Evolutionary conservation across 495 filamentous ascomycete species (phyloP).

Genomic region (Achaetomiella virescens): DNA sequence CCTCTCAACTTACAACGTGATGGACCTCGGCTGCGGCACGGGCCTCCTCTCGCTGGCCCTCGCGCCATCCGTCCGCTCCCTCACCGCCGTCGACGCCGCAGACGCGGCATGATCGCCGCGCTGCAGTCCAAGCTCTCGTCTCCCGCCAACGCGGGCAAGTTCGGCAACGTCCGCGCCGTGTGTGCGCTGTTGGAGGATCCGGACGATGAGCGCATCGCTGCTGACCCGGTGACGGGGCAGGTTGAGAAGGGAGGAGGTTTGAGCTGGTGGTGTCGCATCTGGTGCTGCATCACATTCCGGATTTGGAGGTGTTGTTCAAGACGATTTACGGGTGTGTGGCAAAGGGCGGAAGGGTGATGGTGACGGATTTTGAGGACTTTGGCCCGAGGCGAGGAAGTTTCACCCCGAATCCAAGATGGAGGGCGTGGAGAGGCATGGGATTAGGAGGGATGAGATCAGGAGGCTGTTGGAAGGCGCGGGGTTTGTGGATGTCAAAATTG

Average conservation of each 20-base stretch:
- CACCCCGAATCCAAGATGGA: conserved; percentile 47
- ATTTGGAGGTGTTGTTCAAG: conserved; percentile 32
- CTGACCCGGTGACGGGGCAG: conserved; percentile 9
- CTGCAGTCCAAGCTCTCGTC: conserved; percentile 34
- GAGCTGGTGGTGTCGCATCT: conserved; percentile 47
- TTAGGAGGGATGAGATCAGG: conserved; percentile 35
- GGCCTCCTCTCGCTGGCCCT: conserved; percentile 47
- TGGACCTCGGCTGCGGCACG: conserved; percentile 55
- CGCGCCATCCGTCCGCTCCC: conserved; percentile 33
- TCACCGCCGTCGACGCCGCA: conserved; percentile 47
- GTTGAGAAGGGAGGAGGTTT: conserved; percentile 24
- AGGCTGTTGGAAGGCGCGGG: conserved; percentile 38
- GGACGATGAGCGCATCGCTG: conserved; percentile 22
- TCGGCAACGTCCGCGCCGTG: conserved; percentile 17
- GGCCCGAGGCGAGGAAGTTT: conserved; percentile 47
- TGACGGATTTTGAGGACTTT: conserved; percentile 55
- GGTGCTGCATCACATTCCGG: conserved; percentile 50
- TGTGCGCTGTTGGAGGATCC: conserved; percentile 14
- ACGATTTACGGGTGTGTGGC: conserved; percentile 40
- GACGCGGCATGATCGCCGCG: conserved; percentile 49
- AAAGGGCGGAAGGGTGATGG: conserved; percentile 37
- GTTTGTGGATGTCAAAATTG: conserved; percentile 41
- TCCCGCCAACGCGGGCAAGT: not conserved
- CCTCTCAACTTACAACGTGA: conserved; percentile 31
- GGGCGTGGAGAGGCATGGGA: conserved; percentile 50